Base-by-base conservation (phyloP, 305 asterid genomes). In the Lippia alba region DNA sequence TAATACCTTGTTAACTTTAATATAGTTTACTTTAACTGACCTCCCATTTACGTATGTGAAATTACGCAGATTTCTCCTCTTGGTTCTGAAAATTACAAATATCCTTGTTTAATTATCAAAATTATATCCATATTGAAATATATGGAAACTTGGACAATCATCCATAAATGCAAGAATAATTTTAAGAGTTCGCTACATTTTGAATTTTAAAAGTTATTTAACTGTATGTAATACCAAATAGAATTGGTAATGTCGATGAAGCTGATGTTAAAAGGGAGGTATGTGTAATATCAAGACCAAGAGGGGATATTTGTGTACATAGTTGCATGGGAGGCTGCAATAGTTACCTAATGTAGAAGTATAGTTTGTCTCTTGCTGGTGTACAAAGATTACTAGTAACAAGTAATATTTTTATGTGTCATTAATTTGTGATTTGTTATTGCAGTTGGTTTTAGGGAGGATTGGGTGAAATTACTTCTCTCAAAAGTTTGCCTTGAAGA, bases 361-460 rank as follows among this genome's bases (percentile, higher is more conserved):
- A 18, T 12, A 12, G 32, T 19, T 24, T 60, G n/a, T 64, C 36
- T 66, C 69, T 61, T 73, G 58, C 45, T 12, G 40, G 14, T 54
- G 24, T 11, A 16, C 40, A 61, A 30, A 6, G 15, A 32, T 2
- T 50, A 61, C 55, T 61, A 16, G 3, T 53, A 30, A 36, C 24
- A 32, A 14, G 61, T 36, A 15, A 18, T 33, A 18, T 10, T 62
- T 24, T 17, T 18, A 51, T 40, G 49, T 40, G 46, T 24, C 36
- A 11, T 64, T 64, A 14, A 66, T 73, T 50, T 68, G 30, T 17
- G 1, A 68, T 60, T 59, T 15, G 33, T 67, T 64, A 51, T 59
- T 61, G 74, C 91, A 89, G 99, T 71, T 87, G 97, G 94, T 66
- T 82, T 74, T 67, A 41, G 50, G 45, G 95, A 89, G 24, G 82